A percentile compares a stretch with the other conserved stretches of the same genome.
Conservation (phyloP, 2,329 filamentous ascomycete genomes). For the Penicillium sp. region DNA sequence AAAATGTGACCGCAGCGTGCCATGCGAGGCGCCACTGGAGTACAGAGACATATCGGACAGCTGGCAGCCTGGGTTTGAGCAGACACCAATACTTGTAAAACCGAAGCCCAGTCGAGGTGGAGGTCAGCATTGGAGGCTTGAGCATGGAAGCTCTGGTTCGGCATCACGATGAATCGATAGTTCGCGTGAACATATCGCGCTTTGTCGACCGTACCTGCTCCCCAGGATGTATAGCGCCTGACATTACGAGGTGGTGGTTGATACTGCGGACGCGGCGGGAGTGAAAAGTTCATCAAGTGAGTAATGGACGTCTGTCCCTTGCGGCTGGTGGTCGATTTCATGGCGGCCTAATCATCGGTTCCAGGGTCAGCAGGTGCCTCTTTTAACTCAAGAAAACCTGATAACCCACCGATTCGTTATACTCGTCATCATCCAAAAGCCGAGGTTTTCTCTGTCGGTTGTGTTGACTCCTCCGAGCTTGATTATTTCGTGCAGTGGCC, state of each 20-base stretch:
- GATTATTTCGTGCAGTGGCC: conserved; percentile 64
- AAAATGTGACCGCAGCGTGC: conserved; percentile 97
- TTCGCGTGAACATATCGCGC: conserved; percentile 92
- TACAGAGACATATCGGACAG: conserved; percentile 92
- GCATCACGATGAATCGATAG: conserved; percentile 93
- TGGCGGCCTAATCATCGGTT: conserved; percentile 52
- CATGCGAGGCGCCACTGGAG: conserved; percentile 92
- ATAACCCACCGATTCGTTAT: conserved; percentile 72
- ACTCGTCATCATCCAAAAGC: conserved; percentile 78
- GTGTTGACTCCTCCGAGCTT: conserved; percentile 78
- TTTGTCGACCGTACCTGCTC: conserved; percentile 83
- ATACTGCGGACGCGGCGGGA: conserved; percentile 70
- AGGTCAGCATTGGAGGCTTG: conserved; percentile 86
- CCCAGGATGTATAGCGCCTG: conserved; percentile 76
- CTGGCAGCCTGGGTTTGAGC: conserved; percentile 83
- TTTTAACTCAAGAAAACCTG: conserved; percentile 5
- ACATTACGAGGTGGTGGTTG: conserved; percentile 60
- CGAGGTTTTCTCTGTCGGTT: conserved; percentile 75
- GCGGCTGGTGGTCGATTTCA: conserved; percentile 66
- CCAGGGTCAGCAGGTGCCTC: conserved; percentile 16
- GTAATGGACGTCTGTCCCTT: conserved; percentile 97
- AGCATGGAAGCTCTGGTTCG: conserved; percentile 72
- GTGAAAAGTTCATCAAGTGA: conserved; percentile 88
- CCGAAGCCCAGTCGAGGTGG: conserved; percentile 85
- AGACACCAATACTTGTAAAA: conserved; percentile 89